Base-by-base conservation (phyloP, 106 monocot species). In the Dendrobium catenatum region DNA sequence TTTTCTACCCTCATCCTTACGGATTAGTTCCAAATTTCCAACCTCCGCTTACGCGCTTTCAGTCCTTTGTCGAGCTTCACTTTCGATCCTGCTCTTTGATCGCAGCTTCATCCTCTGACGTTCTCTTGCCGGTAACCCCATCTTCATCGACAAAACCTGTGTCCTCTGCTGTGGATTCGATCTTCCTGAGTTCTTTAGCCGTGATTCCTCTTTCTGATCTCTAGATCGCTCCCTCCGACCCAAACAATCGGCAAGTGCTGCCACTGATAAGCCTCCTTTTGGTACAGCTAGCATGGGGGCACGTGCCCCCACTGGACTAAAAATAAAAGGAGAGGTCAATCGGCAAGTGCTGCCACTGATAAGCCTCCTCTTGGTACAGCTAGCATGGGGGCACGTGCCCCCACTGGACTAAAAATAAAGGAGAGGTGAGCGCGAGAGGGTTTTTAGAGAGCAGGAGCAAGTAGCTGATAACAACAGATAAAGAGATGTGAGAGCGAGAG, bases 71-170 rank as follows among this genome's bases (percentile, higher is more conserved):
- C 88, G 89, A 4, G 87, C 92, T 9, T 94, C 96, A 1, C 86
- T 86, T 26, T 87, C 94, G 31, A 79, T 96, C 55, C 96, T 94
- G 9, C 86, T 96, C 24, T 94, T 94, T 86, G 88, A 90, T 44
- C 91, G 94, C 42, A 94, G 93, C 86, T 96, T 92, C 84, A 27
- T 94, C 68, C 92, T 92, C 51, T 87, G 85, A 76, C 83, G 81
- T 29, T 92, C 82, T 73, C 88, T 96, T 55, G 96, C 94, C 67
- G 96, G 92, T 3, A 94, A 96, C 80, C 94, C 96, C 49, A 81
- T 96, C 40, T 96, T 96, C 89, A 84, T 96, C 59, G 87, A 92
- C 81, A 94, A 92, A 22, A 51, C 77, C 70, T 73, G 82, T 42
- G 81, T 96, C 44, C 72, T 87, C 83, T 83, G 88, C 76, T 91